Conservation (phyloP, 2,329 filamentous ascomycete genomes). For the Claviceps arundinis region DNA sequence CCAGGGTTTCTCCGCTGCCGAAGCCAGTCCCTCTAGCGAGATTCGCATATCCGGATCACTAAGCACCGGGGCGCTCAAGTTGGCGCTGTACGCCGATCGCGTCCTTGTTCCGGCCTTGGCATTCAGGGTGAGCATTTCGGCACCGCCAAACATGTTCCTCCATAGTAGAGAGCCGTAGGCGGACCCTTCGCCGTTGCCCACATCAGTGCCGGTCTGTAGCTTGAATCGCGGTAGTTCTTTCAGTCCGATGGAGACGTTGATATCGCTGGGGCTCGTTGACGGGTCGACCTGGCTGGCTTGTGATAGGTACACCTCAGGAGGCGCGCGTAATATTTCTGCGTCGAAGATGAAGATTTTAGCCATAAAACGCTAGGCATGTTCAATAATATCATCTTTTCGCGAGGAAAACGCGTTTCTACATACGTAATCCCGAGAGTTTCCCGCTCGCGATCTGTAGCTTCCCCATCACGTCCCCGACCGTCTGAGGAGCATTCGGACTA, state of each 20-base stretch:
- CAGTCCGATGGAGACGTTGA: slow-evolving; percentile 73
- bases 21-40: slow-evolving; percentile 68
- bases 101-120: slow-evolving; percentile 83
- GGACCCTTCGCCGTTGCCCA: slow-evolving; percentile 87
- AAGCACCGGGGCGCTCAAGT: slow-evolving; percentile 68
- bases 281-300: slow-evolving; percentile 56
- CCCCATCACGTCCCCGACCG: slow-evolving; percentile 63
- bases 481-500: slow-evolving; percentile 55
- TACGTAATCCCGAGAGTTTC: slow-evolving; percentile 73
- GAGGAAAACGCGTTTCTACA: slow-evolving; percentile 10
- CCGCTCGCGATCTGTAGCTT: slow-evolving; percentile 57
- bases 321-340: slow-evolving; percentile 73
- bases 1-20: slow-evolving; percentile 79
- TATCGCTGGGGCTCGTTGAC: slow-evolving; percentile 57
- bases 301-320: slow-evolving; percentile 72
- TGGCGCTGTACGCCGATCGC: slow-evolving; percentile 78
- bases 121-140: slow-evolving; percentile 77
- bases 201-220: slow-evolving; percentile 86
- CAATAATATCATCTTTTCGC: no score
- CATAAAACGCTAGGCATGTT: slow-evolving; percentile 8
- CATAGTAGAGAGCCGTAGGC: slow-evolving; percentile 79
- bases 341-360: slow-evolving; percentile 7
- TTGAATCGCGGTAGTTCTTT: slow-evolving; percentile 73
- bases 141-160: slow-evolving; percentile 89
- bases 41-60: slow-evolving; percentile 72